These are phyloP conservation scores for Daldinia eschscholtzii DNA, from an alignment of 2,329 filamentous ascomycete genomes.

Conservation along the genomic window DNA sequence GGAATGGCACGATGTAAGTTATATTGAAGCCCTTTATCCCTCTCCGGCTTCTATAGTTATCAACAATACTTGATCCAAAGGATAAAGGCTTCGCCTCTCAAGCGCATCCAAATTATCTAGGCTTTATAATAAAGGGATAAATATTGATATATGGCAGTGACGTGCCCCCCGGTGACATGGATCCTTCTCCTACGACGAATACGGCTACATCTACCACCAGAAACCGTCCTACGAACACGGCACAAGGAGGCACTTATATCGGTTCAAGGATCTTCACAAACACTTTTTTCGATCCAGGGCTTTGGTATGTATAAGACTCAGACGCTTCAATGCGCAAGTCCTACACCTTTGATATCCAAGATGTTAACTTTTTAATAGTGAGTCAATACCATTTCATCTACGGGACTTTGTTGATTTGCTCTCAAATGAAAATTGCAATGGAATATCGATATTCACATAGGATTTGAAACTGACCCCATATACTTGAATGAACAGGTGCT, in stretches of 20 bases:
- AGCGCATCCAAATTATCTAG: neutral
- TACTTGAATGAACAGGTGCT: constrained; percentile 35
- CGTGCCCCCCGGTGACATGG: constrained; percentile 5
- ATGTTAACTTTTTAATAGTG: neutral
- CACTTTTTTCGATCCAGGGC: constrained; percentile 46
- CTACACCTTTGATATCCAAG: neutral
- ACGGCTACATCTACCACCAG: neutral
- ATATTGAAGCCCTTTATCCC: neutral
- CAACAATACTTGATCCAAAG: too few species aligned
- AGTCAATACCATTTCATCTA: neutral
- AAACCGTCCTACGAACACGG: neutral
- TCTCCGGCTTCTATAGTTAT: neutral
- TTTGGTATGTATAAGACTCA: constrained; percentile 30
- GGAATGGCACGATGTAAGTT: constrained; percentile 49
- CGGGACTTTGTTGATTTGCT: neutral
- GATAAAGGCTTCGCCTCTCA: too few species aligned
- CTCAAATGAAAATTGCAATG: neutral
- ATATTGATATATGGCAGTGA: constrained; percentile 1
- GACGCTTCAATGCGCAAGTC: neutral
- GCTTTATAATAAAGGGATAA: neutral
- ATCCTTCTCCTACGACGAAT: neutral
- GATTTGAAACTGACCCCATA: neutral
- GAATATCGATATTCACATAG: neutral
- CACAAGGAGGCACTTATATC: constrained; percentile 49
- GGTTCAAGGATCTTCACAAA: constrained; percentile 50